Evolutionary conservation across 345 rosid genomes (phyloP), one percentile per base, ranked within the genome.

Genomic region (Hypericum perforatum): DNA sequence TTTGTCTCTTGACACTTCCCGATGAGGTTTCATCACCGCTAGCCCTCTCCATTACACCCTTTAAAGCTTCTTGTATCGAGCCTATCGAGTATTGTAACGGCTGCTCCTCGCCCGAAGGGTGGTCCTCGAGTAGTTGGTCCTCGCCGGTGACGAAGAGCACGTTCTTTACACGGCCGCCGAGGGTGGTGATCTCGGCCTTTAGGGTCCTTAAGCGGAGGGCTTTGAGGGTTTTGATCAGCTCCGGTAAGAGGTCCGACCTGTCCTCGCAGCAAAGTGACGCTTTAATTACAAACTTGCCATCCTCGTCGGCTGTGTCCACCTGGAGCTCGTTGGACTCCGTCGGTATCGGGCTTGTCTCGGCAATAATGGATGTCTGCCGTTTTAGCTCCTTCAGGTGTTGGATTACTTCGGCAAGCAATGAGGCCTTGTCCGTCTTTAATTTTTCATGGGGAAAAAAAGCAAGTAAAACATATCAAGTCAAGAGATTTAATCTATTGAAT

Each of bases 221-320:
- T 69, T 92, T 92, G 61, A 92, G 67, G 11, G 96, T 72, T 66
- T 83, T 85, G 71, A 83, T 88, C 49, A 92, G 78, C 59, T 92
- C 98, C 0, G 90, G 88, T 52, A 92, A 70, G 36, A 92, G 90
- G 68, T 92, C 95, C 5, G 86, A 74, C 70, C 98, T 72, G 53
- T 92, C 98, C 64, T 92, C 95, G 16, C 96, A 92, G 55, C 98
- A 92, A 60, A 92, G 65, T 32, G 96, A 85, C 10, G 95, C 96
- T 77, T 82, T 92, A 45, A 92, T 80, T 32, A 92, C 78, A 41
- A 92, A 80, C 74, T 71, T 78, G 6, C 94, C 94, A 40, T 92
- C 95, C 60, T 80, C 94, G 39, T 82, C 95, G 7, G 85, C 65
- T 49, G 88, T 63, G 68, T 90, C 95, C 46, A 92, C 94, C 0